Evolutionary conservation across 148 eudicot genomes (phyloP).

Genomic region (Chenopodium suecicum): DNA sequence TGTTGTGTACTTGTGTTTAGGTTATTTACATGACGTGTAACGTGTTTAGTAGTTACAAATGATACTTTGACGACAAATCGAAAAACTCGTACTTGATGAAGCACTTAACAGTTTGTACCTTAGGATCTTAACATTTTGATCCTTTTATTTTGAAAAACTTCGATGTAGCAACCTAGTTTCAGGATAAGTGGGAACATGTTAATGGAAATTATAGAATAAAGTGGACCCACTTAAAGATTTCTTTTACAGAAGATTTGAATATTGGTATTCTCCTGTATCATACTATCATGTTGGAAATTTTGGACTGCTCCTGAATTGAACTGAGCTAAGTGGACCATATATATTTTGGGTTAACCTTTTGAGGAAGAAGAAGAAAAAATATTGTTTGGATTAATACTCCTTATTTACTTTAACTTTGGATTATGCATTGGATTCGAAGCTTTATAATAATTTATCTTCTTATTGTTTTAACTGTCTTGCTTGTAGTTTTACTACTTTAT

Average conservation of each 20-base stretch:
- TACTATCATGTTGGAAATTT: neutral
- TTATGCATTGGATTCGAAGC: constrained; percentile 17
- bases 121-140: neutral
- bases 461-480: neutral
- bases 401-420: neutral
- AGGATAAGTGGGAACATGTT: neutral
- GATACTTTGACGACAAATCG: neutral
- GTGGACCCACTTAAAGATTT: neutral
- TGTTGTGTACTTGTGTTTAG: neutral
- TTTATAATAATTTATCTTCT: neutral
- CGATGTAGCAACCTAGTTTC: constrained; percentile 3
- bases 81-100: neutral
- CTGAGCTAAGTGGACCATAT: constrained; percentile 1
- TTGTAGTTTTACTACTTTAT: neutral
- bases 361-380: constrained; percentile 14
- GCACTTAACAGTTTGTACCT: neutral
- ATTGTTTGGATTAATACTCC: neutral
- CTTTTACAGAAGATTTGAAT: neutral
- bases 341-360: constrained; percentile 18
- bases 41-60: neutral
- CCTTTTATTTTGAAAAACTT: neutral
- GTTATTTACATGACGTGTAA: neutral
- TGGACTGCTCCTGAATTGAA: neutral
- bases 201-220: constrained; percentile 1
- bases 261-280: neutral